Evolutionary conservation across 306 rosid species (phyloP).

Genomic region (Bauhinia variegata): DNA sequence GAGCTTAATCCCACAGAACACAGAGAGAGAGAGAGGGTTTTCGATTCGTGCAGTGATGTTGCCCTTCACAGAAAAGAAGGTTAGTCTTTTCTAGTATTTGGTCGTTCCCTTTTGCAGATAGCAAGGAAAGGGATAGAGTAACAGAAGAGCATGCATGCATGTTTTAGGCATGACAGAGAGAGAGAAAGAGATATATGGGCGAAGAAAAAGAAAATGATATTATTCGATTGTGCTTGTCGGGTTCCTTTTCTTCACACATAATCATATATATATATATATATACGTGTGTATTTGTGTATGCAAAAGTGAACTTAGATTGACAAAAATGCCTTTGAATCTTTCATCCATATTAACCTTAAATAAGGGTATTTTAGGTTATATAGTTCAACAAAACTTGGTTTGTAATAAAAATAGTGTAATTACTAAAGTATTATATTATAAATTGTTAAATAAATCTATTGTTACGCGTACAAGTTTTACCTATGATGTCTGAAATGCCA

Average conservation of each 20-base stretch:
- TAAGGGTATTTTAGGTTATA: conserved; percentile 32
- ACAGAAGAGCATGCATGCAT: too few species aligned
- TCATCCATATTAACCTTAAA: conserved; percentile 23
- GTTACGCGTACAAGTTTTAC: too few species aligned
- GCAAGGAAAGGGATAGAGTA: conserved; percentile 18
- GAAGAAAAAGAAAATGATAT: conserved; percentile 48
- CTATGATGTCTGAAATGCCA: too few species aligned
- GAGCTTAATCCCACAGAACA: conserved; percentile 15
- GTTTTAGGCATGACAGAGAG: conserved; percentile 2
- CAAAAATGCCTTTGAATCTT: conserved; percentile 34
- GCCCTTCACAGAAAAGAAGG: conserved; percentile 31
- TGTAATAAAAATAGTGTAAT: too few species aligned
- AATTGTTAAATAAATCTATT: too few species aligned
- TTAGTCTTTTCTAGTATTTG: conserved; percentile 32
- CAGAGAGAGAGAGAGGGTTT: neutral
- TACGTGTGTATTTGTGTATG: conserved; percentile 31
- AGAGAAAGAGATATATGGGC: conserved; percentile 10
- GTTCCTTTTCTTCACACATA: neutral
- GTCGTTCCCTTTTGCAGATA: conserved; percentile 23
- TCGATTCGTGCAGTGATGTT: conserved; percentile 32
- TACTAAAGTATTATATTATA: too few species aligned
- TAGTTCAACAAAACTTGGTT: conserved; percentile 49
- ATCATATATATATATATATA: conserved; percentile 20
- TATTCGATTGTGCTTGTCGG: conserved; percentile 56
- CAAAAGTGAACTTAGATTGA: conserved; percentile 31